These are phyloP conservation scores for Hypoxylon sp. DNA, from an alignment of 2,329 filamentous ascomycete species.

Conservation along the genomic window DNA sequence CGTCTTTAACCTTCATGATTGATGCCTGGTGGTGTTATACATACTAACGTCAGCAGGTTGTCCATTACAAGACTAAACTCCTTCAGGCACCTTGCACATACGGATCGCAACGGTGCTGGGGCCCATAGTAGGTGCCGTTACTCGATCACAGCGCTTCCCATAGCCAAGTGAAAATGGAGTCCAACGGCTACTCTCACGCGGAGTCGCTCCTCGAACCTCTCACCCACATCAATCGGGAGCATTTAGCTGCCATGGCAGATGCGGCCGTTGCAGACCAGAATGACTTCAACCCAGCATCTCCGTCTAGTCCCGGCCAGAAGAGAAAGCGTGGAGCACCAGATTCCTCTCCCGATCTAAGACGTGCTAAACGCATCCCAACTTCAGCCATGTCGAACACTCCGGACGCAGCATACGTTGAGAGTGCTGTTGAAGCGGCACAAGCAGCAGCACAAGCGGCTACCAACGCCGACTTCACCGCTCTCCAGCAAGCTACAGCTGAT, in stretches of 20 bases:
- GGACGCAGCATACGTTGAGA: slow-evolving; percentile 68
- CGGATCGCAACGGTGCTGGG: slow-evolving; percentile 37
- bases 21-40: slow-evolving; percentile 10
- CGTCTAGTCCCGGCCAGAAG: slow-evolving; percentile 65
- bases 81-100: slow-evolving; percentile 33
- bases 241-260: slow-evolving; percentile 63
- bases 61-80: slow-evolving; percentile 30
- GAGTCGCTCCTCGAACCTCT: slow-evolving; percentile 55
- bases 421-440: slow-evolving; percentile 64
- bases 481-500: slow-evolving; percentile 67
- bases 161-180: slow-evolving; percentile 51
- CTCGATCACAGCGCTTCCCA: slow-evolving; percentile 36
- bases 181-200: slow-evolving; percentile 53
- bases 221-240: slow-evolving; percentile 53
- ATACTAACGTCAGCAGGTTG: slow-evolving; percentile 44
- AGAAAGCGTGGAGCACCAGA: slow-evolving; percentile 67
- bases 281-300: slow-evolving; percentile 61
- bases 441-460: slow-evolving; percentile 57
- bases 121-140: slow-evolving; percentile 44
- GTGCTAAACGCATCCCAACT: slow-evolving; percentile 65
- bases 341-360: slow-evolving; percentile 63
- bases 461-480: slow-evolving; percentile 69
- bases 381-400: slow-evolving; percentile 60
- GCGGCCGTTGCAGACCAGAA: slow-evolving; percentile 63
- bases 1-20: slow-evolving; percentile 19